Evolutionary conservation across 1,284 basidiomycete species (phyloP), one percentile per base, ranked within the genome.

Genomic region (Lignosus rhinocerotis): DNA sequence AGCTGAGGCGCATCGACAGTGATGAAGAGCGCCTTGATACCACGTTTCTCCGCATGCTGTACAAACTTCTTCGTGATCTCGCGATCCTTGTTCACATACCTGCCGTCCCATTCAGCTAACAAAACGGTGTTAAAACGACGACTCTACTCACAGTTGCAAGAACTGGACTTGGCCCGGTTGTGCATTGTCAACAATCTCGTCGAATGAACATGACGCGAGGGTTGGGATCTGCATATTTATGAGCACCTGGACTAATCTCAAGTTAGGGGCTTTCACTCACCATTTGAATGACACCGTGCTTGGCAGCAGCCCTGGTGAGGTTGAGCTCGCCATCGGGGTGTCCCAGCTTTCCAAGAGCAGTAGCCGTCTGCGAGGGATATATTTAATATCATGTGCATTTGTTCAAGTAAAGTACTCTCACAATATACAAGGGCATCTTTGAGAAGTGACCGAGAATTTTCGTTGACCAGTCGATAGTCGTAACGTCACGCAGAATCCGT

Each of bases 1-100:
- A 97, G 84, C 68, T 96, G 94, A 5, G 94, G 94, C 3, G 94
- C 94, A 71, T 97, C 94, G 31, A 96, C 94, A 1, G 94, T 96
- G 70, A 95, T 93, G 74, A 95, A 95, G 10, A 95, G 76, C 6
- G 78, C 90, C 72, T 94, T 94, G 73, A 96, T 83, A 11, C 93
- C 93, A 6, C 92, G 82, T 61, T 83, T 76, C 70, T 93, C 92
- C 2, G 94, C 94, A 65, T 94, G 91, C 62, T 88, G 84, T 5
- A 96, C 90, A 55, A 94, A 85, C 61, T 87, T 85, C 73, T 88
- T 86, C 7, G 94, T 96, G 51, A 93, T 85, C 30, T 78, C 80
- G 30, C 92, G 81, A 69, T 97, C 92, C 66, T 86, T 85, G 77
- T 96, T 96, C 60, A 96, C 93, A 69, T 93, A 93, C 58, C 86